Evolutionary conservation across 306 rosid species (phyloP).

Genomic region (Sechiopsis laciniata): DNA sequence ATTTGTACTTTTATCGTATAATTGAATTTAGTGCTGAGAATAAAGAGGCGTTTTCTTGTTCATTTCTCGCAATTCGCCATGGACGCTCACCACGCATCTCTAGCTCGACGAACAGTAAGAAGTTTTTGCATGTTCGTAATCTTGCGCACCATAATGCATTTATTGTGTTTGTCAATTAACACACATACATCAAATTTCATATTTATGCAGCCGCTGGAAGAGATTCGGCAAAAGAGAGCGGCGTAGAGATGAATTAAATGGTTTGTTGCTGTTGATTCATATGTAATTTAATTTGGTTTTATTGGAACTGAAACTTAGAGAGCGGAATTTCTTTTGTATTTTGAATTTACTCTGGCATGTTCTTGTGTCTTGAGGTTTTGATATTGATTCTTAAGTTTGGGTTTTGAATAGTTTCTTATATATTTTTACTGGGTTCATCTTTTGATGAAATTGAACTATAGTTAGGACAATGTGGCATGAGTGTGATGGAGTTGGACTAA

Average conservation of each 20-base stretch:
- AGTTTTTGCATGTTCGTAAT: neutral
- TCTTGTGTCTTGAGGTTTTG: constrained; percentile 8
- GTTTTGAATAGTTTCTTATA: neutral
- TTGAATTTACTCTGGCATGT: neutral
- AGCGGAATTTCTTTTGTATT: neutral
- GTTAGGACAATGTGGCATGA: neutral
- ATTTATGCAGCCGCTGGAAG: constrained; percentile 47
- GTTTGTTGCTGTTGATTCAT: constrained; percentile 31
- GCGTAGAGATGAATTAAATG: constrained; percentile 57
- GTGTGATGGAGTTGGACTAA: neutral
- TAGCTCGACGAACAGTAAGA: constrained; percentile 79
- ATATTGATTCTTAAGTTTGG: neutral
- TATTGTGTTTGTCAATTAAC: constrained; percentile 9
- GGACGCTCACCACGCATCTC: constrained; percentile 78
- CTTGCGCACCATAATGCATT: neutral
- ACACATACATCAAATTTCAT: neutral
- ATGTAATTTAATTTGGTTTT: constrained; percentile 12
- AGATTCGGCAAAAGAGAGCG: constrained; percentile 89
- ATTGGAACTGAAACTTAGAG: constrained; percentile 33
- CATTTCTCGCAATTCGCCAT: constrained; percentile 28
- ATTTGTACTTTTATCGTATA: neutral
- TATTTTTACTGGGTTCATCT: neutral
- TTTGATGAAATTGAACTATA: neutral
- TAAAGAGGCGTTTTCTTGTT: neutral
- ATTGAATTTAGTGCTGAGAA: neutral